Percentiles rank a stretch among this genome's conserved stretches.
These are phyloP conservation scores for Panaeolus papilionaceus DNA, from an alignment of 768 basidiomycete species.

Conservation along the genomic window DNA sequence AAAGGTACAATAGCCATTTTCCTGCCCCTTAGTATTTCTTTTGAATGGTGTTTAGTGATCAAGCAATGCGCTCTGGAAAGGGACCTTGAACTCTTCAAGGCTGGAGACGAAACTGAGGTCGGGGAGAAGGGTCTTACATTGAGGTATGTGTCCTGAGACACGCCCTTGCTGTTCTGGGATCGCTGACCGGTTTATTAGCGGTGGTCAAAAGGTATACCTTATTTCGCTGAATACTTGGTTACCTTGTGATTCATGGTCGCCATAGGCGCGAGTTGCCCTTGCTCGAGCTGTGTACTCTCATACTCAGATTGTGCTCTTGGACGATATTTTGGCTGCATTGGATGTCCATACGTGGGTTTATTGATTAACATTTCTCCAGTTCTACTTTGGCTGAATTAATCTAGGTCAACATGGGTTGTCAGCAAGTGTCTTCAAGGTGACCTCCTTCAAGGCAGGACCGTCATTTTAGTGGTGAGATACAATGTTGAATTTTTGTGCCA, in stretches of 20 bases:
- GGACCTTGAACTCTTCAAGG: conserved; percentile 69
- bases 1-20: conserved; percentile 35
- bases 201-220: conserved; percentile 44
- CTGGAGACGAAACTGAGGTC: conserved; percentile 69
- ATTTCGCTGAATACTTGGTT: not conserved
- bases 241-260: not conserved
- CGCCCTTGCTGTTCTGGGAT: not conserved
- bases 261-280: conserved; percentile 49
- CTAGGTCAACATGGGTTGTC: conserved; percentile 29
- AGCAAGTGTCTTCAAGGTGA: conserved; percentile 78
- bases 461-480: conserved; percentile 73
- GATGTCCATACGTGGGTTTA: too few relatives aligned
- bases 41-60: conserved; percentile 45
- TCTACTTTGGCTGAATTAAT: conserved; percentile 62
- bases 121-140: conserved; percentile 70
- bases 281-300: conserved; percentile 52
- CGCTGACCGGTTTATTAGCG: conserved; percentile 28
- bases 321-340: conserved; percentile 44
- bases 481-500: too few relatives aligned
- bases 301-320: conserved; percentile 68
- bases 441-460: conserved; percentile 77
- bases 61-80: conserved; percentile 73
- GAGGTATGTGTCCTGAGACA: conserved; percentile 17
- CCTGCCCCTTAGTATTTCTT: not conserved
- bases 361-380: too few relatives aligned